Percentiles rank a stretch among this genome's conserved stretches.
Conservation (phyloP, 805 yeast genomes). For the Candida succiphila region DNA sequence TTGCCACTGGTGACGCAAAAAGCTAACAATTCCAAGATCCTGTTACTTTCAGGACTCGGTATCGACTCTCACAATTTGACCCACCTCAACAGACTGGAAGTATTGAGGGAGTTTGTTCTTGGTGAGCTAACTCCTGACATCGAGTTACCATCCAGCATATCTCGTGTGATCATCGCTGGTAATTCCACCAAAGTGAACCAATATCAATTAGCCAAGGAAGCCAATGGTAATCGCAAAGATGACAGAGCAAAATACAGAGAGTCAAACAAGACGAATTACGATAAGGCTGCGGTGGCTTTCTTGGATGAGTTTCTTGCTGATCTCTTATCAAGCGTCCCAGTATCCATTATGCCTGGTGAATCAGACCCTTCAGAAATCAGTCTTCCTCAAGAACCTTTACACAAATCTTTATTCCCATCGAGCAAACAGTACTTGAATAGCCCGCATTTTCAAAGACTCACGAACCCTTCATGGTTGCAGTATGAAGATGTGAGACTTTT, state of each 20-base stretch:
- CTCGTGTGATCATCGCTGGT: slow-evolving; percentile 63
- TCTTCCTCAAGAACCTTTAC: slow-evolving; percentile 88
- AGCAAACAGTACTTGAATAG: slow-evolving; percentile 30
- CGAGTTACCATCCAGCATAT: slow-evolving; percentile 16
- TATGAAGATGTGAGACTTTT: slow-evolving; percentile 46
- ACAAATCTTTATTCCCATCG: slow-evolving; percentile 54
- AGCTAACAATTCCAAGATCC: slow-evolving; percentile 34
- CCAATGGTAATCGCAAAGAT: slow-evolving; percentile 15
- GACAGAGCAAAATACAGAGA: slow-evolving; percentile 35
- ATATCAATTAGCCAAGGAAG: slow-evolving; percentile 9
- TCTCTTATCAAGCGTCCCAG: slow-evolving; percentile 49
- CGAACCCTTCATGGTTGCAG: slow-evolving; percentile 73
- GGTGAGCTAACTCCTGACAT: slow-evolving; percentile 46
- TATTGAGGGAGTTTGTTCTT: slow-evolving; percentile 57
- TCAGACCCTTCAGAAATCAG: slow-evolving; percentile 78
- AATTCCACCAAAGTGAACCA: slow-evolving; percentile 34
- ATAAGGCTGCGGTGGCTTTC: slow-evolving; percentile 35
- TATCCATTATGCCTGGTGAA: slow-evolving; percentile 76
- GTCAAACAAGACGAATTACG: slow-evolving; percentile 39
- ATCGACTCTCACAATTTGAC: slow-evolving; percentile 36
- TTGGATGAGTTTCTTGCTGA: slow-evolving; percentile 53
- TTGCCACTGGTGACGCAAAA: slow-evolving; percentile 3
- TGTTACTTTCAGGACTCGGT: slow-evolving; percentile 70
- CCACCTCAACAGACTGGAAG: slow-evolving; percentile 35
- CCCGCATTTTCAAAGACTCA: slow-evolving; percentile 31